These are phyloP conservation scores for Staphylotrichum tortipilum DNA, from an alignment of 495 filamentous ascomycete genomes.

Conservation along the genomic window DNA sequence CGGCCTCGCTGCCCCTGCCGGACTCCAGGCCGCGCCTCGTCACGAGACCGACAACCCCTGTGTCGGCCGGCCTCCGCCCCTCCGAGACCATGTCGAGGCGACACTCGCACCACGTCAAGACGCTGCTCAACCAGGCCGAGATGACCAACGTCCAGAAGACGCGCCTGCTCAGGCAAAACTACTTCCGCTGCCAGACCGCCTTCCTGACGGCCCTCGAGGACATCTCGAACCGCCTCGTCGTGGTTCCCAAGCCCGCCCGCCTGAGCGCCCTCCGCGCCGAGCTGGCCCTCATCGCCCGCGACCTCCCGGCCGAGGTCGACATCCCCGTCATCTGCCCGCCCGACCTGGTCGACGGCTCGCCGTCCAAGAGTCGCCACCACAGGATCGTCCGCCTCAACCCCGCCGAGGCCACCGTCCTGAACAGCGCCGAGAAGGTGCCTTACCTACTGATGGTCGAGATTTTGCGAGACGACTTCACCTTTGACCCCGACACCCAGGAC, in stretches of 20 bases:
- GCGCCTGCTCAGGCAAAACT: constrained; percentile 59
- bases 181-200: constrained; percentile 64
- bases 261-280: constrained; percentile 68
- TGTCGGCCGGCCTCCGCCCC: constrained; percentile 44
- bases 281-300: constrained; percentile 62
- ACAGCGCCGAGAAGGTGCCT: constrained; percentile 71
- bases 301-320: constrained; percentile 67
- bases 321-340: constrained; percentile 68
- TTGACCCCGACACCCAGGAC: constrained; percentile 56
- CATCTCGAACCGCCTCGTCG: constrained; percentile 66
- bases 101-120: constrained; percentile 42
- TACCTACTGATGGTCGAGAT: constrained; percentile 72
- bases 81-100: constrained; percentile 38
- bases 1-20: constrained; percentile 57
- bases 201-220: constrained; percentile 65
- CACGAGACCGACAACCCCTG: constrained; percentile 40
- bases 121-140: constrained; percentile 41
- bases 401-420: constrained; percentile 67
- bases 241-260: constrained; percentile 64
- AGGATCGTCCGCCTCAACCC: constrained; percentile 68
- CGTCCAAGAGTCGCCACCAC: constrained; percentile 59
- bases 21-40: constrained; percentile 41
- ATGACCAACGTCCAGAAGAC: constrained; percentile 50
- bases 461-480: constrained; percentile 63
- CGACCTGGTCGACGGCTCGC: constrained; percentile 52